Conservation (phyloP, 2,329 filamentous ascomycete genomes). For the Chrysoporthe deuterocubensis region DNA sequence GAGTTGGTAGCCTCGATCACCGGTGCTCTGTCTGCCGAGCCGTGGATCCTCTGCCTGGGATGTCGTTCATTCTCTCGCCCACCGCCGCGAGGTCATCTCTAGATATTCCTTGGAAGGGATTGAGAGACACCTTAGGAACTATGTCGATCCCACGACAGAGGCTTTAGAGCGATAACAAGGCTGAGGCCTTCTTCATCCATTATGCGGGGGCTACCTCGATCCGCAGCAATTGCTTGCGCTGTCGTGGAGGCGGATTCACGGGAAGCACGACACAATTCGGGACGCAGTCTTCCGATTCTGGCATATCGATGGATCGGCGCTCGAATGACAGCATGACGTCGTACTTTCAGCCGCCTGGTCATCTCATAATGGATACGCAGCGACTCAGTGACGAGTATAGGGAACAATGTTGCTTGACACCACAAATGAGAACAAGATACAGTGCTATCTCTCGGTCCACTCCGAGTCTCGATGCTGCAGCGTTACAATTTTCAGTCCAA, state of each 20-base stretch:
- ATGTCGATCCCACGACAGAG: neutral
- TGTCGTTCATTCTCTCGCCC: neutral
- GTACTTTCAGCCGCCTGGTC: neutral
- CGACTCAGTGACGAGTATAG: neutral
- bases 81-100: neutral
- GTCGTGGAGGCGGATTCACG: neutral
- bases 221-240: neutral
- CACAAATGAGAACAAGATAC: constrained; percentile 10
- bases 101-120: neutral
- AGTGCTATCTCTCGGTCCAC: neutral
- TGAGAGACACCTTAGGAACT: neutral
- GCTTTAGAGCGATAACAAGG: neutral
- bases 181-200: neutral
- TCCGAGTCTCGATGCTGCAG: neutral
- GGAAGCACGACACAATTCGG: neutral
- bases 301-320: neutral
- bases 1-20: constrained; percentile 34
- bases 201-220: neutral
- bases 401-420: constrained; percentile 5
- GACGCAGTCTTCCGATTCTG: neutral
- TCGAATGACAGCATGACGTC: neutral
- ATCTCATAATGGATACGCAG: neutral
- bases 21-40: neutral
- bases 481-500: neutral
- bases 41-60: neutral